Base-by-base conservation (phyloP, 352 stramenopile genomes). In the Plasmopara halstedii region DNA sequence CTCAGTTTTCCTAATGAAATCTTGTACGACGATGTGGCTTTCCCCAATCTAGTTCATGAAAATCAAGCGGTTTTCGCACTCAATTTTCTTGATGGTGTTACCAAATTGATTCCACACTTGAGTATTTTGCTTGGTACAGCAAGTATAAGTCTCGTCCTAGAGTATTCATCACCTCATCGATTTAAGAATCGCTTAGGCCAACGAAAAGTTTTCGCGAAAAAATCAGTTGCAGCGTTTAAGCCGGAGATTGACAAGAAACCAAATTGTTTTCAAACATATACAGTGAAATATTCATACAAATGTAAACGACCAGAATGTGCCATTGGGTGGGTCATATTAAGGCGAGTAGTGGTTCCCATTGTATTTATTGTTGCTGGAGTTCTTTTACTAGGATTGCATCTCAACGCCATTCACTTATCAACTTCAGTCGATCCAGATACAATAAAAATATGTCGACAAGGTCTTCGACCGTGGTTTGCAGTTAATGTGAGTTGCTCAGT, bases 1-100 rank as follows among this genome's bases (percentile, higher is more conserved):
- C 73, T 52, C 21, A 52, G 53, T 7, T 80, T 83, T 29, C 43
- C 62, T 13, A 39, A 61, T 23, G 23, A 50, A 18, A 42, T 69
- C n/a, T 39, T 80, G 0, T 83, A 80, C 41, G 54, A 58, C 18
- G 70, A 80, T 22, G 46, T 68, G 26, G 54, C 46, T 25, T 80
- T 80, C 22, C 56, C 46, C 1, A 80, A 71, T 33, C 53, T 80
- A 20, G 53, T 80, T 6, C 50, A 58, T 23, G 65, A 83, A 36
- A 68, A 70, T 51, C 64, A 66, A 31, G 50, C 59, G 31, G 33
- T 79, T 3, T 65, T 76, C 34, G 67, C 56, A 0, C 53, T 58
- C 2, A 61, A 38, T 8, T 40, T 55, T 18, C 50, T 56, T n/a
- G 62, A 62, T 27, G 56, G 56, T 7, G 35, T 64, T 2, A 70